Conservation (phyloP, 768 basidiomycete genomes). For the Lactifluus subvellereus region DNA sequence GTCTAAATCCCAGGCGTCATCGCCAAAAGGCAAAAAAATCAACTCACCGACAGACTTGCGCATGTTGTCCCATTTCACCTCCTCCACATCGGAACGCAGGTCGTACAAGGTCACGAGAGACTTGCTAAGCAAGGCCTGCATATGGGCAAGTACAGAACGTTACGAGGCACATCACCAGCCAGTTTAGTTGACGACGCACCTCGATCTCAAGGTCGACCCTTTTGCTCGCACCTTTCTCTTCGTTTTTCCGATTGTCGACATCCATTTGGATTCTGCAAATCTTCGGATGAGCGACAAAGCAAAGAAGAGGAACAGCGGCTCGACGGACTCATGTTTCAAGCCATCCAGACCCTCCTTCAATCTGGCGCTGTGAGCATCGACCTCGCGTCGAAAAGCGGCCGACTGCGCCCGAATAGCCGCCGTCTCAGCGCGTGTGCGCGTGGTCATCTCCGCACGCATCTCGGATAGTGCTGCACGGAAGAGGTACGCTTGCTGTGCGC, state of each 20-base stretch:
- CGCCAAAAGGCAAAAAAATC: not conserved
- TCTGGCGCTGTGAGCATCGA: slow-evolving; percentile 78
- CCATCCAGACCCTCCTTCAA: slow-evolving; percentile 90
- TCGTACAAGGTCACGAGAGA: slow-evolving; percentile 70
- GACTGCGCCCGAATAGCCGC: slow-evolving; percentile 74
- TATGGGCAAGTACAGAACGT: not conserved
- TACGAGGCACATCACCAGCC: not conserved
- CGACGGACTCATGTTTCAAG: slow-evolving; percentile 85
- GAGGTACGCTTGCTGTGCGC: slow-evolving; percentile 81
- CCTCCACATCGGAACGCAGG: slow-evolving; percentile 73
- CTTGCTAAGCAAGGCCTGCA: slow-evolving; percentile 69
- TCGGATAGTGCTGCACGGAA: slow-evolving; percentile 93
- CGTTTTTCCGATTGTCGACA: slow-evolving; percentile 88
- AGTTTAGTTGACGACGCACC: slow-evolving; percentile 36
- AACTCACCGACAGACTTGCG: slow-evolving; percentile 69
- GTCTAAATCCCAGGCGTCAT: not conserved
- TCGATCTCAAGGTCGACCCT: slow-evolving; percentile 80
- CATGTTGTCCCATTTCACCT: slow-evolving; percentile 87
- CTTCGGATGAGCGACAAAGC: not conserved
- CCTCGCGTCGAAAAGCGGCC: slow-evolving; percentile 75
- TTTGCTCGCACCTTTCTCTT: slow-evolving; percentile 79
- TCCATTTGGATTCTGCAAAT: slow-evolving; percentile 86
- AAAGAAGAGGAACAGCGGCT: not conserved
- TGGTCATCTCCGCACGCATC: slow-evolving; percentile 76
- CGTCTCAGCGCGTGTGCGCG: slow-evolving; percentile 78